A percentile compares a stretch with the other conserved stretches of the same genome.
Conservation (phyloP, 2,329 filamentous ascomycete genomes). For the Colletotrichum sp. region DNA sequence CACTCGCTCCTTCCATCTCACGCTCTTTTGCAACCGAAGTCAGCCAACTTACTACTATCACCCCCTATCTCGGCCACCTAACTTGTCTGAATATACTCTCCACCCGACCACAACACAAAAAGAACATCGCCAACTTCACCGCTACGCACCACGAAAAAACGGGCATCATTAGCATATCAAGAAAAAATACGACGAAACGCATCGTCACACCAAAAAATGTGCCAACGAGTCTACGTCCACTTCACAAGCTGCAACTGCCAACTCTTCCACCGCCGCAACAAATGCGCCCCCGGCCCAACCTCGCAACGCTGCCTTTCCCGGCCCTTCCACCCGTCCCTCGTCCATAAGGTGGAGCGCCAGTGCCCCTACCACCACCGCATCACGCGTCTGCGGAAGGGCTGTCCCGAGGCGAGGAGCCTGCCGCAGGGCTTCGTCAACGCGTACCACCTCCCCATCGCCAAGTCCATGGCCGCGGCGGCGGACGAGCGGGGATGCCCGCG, state of each 20-base stretch:
- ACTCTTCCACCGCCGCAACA: not conserved
- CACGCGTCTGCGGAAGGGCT: not conserved
- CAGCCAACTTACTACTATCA: not conserved
- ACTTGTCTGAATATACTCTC: not conserved
- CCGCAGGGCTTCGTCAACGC: not conserved
- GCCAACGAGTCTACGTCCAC: not conserved
- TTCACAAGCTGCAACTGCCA: constrained; percentile 5
- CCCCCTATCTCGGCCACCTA: not conserved
- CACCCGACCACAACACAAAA: not conserved
- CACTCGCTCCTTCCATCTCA: not conserved
- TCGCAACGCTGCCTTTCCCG: not conserved
- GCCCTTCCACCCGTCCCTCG: not conserved
- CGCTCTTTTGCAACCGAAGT: not conserved
- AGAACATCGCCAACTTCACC: not conserved
- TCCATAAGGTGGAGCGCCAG: not conserved
- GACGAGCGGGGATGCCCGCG: not conserved
- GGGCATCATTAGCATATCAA: not conserved
- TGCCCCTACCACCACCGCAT: constrained; percentile 8
- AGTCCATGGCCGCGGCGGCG: not conserved
- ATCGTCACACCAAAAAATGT: not conserved
- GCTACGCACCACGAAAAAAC: not conserved
- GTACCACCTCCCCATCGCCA: not conserved
- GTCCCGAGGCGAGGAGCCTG: not conserved
- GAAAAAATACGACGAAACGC: not conserved
- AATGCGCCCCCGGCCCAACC: not conserved